These are phyloP conservation scores for Phytophthora foliorum DNA, from an alignment of 352 stramenopile species.

Conservation along the genomic window DNA sequence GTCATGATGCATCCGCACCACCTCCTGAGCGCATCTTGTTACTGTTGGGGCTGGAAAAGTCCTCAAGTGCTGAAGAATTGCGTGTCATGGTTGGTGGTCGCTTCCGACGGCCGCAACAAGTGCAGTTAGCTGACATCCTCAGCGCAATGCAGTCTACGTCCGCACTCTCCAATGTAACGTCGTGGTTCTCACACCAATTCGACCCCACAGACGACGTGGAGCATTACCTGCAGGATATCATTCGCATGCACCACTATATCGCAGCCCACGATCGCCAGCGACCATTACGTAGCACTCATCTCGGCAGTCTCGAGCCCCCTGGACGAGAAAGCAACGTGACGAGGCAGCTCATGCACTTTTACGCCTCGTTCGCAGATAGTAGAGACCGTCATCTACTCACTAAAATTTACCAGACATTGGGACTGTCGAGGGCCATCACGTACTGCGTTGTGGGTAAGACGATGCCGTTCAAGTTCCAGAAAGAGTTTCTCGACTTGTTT, in stretches of 20 bases:
- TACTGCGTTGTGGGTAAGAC: slow-evolving; percentile 53
- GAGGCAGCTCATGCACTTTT: slow-evolving; percentile 49
- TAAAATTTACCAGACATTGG: slow-evolving; percentile 67
- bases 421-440: slow-evolving; percentile 34
- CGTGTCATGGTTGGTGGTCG: slow-evolving; percentile 41
- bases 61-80: slow-evolving; percentile 48
- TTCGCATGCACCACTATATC: slow-evolving; percentile 67
- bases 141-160: slow-evolving; percentile 24
- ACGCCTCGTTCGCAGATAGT: slow-evolving; percentile 51
- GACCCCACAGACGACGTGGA: slow-evolving; percentile 72
- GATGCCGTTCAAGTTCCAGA: slow-evolving; percentile 56
- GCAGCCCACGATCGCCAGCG: slow-evolving; percentile 43
- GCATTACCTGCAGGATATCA: slow-evolving; percentile 63
- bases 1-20: slow-evolving; percentile 6
- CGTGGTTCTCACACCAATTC: slow-evolving; percentile 64
- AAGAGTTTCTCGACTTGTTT: slow-evolving; percentile 70
- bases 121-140: slow-evolving; percentile 46
- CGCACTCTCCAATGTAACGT: slow-evolving; percentile 42
- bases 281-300: slow-evolving; percentile 32
- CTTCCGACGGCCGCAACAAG: slow-evolving; percentile 56
- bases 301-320: slow-evolving; percentile 15
- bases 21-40: slow-evolving; percentile 43
- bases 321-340: slow-evolving; percentile 13
- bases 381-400: slow-evolving; percentile 55
- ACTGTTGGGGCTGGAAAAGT: slow-evolving; percentile 49